A percentile compares a stretch with the other conserved stretches of the same genome.
These are phyloP conservation scores for Cystobasidiopsis lactophilus DNA, from an alignment of 768 basidiomycete species.

Conservation along the genomic window DNA sequence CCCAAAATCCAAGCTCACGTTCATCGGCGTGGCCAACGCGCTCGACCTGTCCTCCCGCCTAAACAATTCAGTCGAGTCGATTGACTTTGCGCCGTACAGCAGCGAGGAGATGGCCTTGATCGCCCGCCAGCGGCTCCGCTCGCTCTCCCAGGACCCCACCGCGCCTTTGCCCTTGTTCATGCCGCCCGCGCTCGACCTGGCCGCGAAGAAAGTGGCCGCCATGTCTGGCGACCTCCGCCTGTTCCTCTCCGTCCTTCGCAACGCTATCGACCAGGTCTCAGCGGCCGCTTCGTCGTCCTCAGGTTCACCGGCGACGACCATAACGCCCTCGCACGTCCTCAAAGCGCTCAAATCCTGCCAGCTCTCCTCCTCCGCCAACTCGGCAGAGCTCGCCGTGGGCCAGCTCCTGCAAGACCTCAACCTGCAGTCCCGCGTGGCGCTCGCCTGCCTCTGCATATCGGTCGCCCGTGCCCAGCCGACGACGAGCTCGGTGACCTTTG, in stretches of 20 bases:
- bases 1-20: conserved; percentile 34
- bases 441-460: conserved; percentile 38
- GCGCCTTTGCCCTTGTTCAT: conserved; percentile 32
- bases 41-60: conserved; percentile 50
- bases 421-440: conserved; percentile 47
- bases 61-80: neutral
- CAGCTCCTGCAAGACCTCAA: conserved; percentile 46
- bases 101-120: conserved; percentile 40
- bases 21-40: conserved; percentile 73
- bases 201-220: conserved; percentile 59
- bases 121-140: neutral
- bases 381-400: conserved; percentile 38
- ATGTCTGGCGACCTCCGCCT: conserved; percentile 63
- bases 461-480: neutral
- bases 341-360: conserved; percentile 52
- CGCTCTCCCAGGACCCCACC: conserved; percentile 15
- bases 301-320: conserved; percentile 17
- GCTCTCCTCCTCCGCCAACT: conserved; percentile 21
- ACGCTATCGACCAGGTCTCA: conserved; percentile 50
- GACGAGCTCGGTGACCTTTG: conserved; percentile 19
- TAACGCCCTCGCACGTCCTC: conserved; percentile 48
- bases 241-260: conserved; percentile 55
- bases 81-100: conserved; percentile 48
- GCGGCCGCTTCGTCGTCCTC: conserved; percentile 16
- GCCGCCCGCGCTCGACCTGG: conserved; percentile 39